A percentile compares a stretch with the other conserved stretches of the same genome.
Conservation (phyloP, 768 basidiomycete species). For the Lentinula aciculospora region DNA sequence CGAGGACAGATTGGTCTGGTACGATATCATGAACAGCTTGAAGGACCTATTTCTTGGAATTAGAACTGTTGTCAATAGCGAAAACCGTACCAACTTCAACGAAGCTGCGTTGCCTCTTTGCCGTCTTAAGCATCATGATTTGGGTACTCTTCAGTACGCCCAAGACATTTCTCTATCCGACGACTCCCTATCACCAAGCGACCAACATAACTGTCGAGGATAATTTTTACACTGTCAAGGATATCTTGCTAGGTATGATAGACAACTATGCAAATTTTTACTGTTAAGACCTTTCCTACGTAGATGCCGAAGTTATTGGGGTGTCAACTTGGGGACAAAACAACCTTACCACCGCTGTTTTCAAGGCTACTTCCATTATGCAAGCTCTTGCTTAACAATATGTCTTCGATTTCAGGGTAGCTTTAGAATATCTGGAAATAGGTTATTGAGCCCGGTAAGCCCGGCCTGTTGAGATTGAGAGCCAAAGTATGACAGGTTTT, state of each 20-base stretch:
- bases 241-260: slow-evolving; percentile 27
- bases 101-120: no score
- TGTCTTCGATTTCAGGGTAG: slow-evolving; percentile 22
- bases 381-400: slow-evolving; percentile 25
- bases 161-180: slow-evolving; percentile 22
- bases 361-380: slow-evolving; percentile 25
- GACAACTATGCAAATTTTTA: neutral
- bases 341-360: slow-evolving; percentile 25
- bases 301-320: slow-evolving; percentile 42
- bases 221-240: slow-evolving; percentile 32
- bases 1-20: slow-evolving; percentile 46
- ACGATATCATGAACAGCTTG: slow-evolving; percentile 32
- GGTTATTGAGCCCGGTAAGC: slow-evolving; percentile 26
- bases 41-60: slow-evolving; percentile 27
- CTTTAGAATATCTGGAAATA: slow-evolving; percentile 30
- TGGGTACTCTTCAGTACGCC: slow-evolving; percentile 19
- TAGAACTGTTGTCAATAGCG: slow-evolving; percentile 30
- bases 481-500: slow-evolving; percentile 24
- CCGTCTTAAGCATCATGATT: no score
- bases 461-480: slow-evolving; percentile 25
- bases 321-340: slow-evolving; percentile 36
- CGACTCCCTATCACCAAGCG: slow-evolving; percentile 43
- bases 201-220: slow-evolving; percentile 34
- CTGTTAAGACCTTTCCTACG: neutral
- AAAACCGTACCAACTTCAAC: slow-evolving; percentile 35